phyloP scores from a whole-genome alignment of 768 basidiomycete species.

The Guyanaporus albipodus region DNA sequence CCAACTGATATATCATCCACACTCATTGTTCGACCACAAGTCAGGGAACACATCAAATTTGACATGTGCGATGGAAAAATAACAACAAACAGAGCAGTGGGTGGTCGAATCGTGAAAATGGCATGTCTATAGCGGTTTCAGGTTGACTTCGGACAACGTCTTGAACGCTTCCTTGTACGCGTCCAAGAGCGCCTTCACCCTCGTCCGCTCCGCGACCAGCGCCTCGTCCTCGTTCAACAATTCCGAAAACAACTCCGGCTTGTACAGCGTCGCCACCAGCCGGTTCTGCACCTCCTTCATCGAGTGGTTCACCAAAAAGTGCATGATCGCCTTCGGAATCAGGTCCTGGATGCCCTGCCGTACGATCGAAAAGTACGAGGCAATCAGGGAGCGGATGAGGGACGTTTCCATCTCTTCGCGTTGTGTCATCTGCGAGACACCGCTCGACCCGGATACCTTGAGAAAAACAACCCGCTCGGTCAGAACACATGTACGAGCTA shows the following conservation, averaged over 20 bases:
- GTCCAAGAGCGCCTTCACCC: constrained; percentile 91
- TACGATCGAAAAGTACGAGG: constrained; percentile 93
- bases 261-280: constrained; percentile 91
- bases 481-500: constrained; percentile 9
- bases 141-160: constrained; percentile 75
- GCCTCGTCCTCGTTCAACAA: constrained; percentile 94
- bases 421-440: constrained; percentile 60
- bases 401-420: constrained; percentile 97
- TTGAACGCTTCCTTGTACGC: constrained; percentile 96
- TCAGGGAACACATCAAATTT: neutral
- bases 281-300: constrained; percentile 96
- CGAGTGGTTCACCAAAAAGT: constrained; percentile 95
- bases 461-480: constrained; percentile 9
- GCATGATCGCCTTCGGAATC: constrained; percentile 98
- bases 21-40: too few species aligned
- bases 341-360: constrained; percentile 97
- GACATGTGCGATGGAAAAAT: neutral
- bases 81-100: too few species aligned
- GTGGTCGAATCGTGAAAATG: too few species aligned
- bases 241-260: constrained; percentile 87
- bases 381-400: constrained; percentile 91
- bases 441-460: constrained; percentile 57
- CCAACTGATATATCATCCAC: too few species aligned
- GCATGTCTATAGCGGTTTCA: constrained; percentile 53
- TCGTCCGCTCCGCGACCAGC: constrained; percentile 85